Conservation (phyloP, 257 asterid genomes). For the Ballota nigra region DNA sequence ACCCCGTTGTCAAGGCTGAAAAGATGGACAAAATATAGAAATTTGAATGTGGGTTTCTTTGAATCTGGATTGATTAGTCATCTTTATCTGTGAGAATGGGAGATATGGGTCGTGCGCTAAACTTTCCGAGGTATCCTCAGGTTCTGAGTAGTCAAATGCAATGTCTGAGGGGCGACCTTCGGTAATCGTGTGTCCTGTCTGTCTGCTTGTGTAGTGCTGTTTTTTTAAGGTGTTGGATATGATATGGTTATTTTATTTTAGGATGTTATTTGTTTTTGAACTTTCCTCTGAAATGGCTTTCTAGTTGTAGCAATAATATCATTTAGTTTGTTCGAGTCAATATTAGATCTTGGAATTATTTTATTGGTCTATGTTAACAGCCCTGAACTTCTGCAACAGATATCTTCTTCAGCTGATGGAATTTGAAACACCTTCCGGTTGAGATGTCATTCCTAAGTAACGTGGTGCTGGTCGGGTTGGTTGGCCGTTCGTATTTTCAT, state of each 20-base stretch:
- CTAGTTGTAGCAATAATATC: conserved; percentile 10
- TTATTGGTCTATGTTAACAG: background rate
- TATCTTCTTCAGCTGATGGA: background rate
- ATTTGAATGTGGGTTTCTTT: background rate
- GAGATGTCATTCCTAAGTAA: background rate
- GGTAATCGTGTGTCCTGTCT: conserved; percentile 13
- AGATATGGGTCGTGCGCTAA: background rate
- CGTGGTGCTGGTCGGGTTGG: background rate
- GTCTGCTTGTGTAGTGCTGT: conserved; percentile 14
- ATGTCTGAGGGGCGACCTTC: conserved; percentile 16
- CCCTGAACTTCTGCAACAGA: background rate
- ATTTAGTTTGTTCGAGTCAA: background rate
- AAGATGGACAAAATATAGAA: conserved; percentile 54
- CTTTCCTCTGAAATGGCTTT: conserved; percentile 17
- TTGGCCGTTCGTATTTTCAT: too few relatives aligned
- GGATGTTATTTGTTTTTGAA: conserved; percentile 20
- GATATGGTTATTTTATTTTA: conserved; percentile 20
- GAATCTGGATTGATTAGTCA: conserved; percentile 4
- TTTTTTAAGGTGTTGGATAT: background rate
- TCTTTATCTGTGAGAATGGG: conserved; percentile 2
- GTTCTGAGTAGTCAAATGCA: conserved; percentile 8
- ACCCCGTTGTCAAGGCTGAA: conserved; percentile 67
- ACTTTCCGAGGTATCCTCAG: conserved; percentile 7
- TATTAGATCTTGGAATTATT: background rate
- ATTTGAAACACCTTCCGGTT: background rate